Evolutionary conservation across 306 rosid species (phyloP), one percentile per base, ranked within the genome.

Genomic region (Ziziphus jujuba): DNA sequence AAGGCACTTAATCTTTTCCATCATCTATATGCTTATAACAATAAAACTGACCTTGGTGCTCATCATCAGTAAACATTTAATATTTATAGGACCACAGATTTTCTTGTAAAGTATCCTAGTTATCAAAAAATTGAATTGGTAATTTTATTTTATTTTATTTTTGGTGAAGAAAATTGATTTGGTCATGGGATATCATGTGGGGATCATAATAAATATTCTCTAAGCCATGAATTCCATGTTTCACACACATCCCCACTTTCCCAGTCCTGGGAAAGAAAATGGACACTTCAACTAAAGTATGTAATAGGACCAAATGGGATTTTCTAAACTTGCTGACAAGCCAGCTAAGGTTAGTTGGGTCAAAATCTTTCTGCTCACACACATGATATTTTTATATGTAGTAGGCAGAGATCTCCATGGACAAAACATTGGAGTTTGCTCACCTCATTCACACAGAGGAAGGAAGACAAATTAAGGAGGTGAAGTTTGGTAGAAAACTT

Each of bases 261-360:
- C 56, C 56, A 72, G 57, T 59, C 59, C 66, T 9, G 63, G 78
- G 71, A 83, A 73, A 84, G 69, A 74, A 71, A 68, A 72, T 71
- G 76, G 82, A 80, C 80, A 66, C 81, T 77, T 31, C 20, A 22
- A 31, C 44, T 54, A 23, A 61, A 50, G 58, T 67, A 66, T 52
- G 23, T 7, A 15, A 61, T 20, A 40, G 71, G 58, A 45, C 55
- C 52, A 63, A 68, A 66, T 63, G 55, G 48, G 51, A 52, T 66
- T 65, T 59, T 65, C 59, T 61, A 64, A 40, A 36, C 59, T 64
- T 15, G 61, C 87, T 81, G 87, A 81, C 83, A 75, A 58, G 75
- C 84, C 88, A 84, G 87, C 81, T 70, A 72, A 61, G 72, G 19
- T 38, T 31, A 68, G 35, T 40, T 75, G 66, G 31, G 75, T 75